These are phyloP conservation scores for Laguncularia racemosa DNA, from an alignment of 345 rosid species.

Conservation along the genomic window DNA sequence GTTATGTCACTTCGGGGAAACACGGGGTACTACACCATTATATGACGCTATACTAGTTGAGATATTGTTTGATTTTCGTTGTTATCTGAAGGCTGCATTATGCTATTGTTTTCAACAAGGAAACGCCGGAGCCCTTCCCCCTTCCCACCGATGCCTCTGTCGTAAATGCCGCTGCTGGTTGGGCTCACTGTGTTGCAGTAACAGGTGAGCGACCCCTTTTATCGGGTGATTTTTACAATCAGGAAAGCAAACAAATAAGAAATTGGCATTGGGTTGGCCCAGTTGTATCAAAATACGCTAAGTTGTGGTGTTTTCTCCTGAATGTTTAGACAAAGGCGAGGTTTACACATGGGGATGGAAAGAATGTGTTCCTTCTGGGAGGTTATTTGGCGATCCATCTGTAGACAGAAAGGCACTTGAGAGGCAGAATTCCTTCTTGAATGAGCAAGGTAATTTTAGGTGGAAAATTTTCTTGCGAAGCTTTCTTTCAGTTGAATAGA, in stretches of 20 bases:
- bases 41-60: slow-evolving; percentile 7
- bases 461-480: not conserved
- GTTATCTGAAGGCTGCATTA: slow-evolving; percentile 5
- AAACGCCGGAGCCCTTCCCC: slow-evolving; percentile 91
- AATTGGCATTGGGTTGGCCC: not conserved
- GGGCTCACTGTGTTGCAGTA: slow-evolving; percentile 96
- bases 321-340: slow-evolving; percentile 51
- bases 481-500: slow-evolving; percentile 8
- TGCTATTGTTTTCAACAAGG: slow-evolving; percentile 31
- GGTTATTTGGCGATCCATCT: slow-evolving; percentile 49
- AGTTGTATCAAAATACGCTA: not conserved
- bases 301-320: slow-evolving; percentile 4
- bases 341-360: slow-evolving; percentile 99
- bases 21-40: slow-evolving; percentile 58
- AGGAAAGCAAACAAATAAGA: not conserved
- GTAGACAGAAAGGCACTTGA: slow-evolving; percentile 44
- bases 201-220: slow-evolving; percentile 41
- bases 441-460: slow-evolving; percentile 58
- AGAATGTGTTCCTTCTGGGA: slow-evolving; percentile 95
- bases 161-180: slow-evolving; percentile 77
- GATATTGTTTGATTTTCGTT: not conserved
- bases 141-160: slow-evolving; percentile 71
- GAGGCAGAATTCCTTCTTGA: slow-evolving; percentile 43
- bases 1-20: slow-evolving; percentile 94
- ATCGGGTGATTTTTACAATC: not conserved